Percentiles rank a stretch among this genome's conserved stretches.
Conservation (phyloP, 805 yeast genomes). For the Naumovozyma baii region DNA sequence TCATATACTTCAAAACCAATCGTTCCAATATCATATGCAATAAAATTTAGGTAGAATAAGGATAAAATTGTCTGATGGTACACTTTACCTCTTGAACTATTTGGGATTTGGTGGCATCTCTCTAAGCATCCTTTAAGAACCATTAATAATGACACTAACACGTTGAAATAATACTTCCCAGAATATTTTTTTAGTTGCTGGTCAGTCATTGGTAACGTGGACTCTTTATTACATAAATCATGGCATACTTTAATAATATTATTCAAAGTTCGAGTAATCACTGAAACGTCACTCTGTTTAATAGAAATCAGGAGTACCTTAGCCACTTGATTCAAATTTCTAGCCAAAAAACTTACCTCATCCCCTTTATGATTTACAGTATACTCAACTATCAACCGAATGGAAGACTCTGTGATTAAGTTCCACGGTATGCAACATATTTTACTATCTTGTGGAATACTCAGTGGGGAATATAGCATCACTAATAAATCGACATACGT, state of each 20-base stretch:
- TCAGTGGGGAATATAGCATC: conserved; percentile 10
- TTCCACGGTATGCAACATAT: conserved; percentile 10
- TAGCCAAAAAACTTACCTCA: conserved; percentile 5
- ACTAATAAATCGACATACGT: conserved; percentile 1
- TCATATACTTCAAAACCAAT: conserved; percentile 23
- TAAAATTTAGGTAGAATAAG: conserved; percentile 18
- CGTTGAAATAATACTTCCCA: conserved; percentile 10
- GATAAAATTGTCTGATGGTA: conserved; percentile 10
- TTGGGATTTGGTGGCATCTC: neutral
- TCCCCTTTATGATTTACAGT: conserved; percentile 3
- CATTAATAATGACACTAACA: conserved; percentile 15
- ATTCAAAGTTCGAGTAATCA: conserved; percentile 5
- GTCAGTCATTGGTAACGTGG: neutral
- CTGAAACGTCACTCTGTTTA: conserved; percentile 1
- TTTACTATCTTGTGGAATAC: conserved; percentile 2
- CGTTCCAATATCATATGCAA: conserved; percentile 19
- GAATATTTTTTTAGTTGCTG: conserved; percentile 10
- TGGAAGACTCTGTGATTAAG: conserved; percentile 7
- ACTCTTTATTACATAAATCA: conserved; percentile 11
- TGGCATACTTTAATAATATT: conserved; percentile 6
- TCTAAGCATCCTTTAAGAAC: conserved; percentile 12
- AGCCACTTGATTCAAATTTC: conserved; percentile 17
- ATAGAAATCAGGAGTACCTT: conserved; percentile 14
- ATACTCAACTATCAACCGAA: conserved; percentile 8
- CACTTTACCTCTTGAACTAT: conserved; percentile 6